Evolutionary conservation across 805 yeast genomes (phyloP).

Genomic region (Saccharomyces paradoxus): DNA sequence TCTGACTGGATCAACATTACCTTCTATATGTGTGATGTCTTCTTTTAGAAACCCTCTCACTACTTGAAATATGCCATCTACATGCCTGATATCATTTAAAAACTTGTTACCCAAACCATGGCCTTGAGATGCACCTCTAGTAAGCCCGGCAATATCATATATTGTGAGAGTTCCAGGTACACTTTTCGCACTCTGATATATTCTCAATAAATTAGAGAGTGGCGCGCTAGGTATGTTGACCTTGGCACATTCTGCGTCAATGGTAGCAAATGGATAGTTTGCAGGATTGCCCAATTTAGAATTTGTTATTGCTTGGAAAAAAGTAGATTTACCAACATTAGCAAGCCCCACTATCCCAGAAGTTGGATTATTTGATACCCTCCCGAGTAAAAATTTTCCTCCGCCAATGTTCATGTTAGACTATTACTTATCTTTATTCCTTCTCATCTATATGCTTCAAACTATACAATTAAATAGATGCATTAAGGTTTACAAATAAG

Average conservation of each 20-base stretch:
- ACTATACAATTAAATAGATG: not conserved
- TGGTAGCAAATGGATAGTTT: constrained; percentile 95
- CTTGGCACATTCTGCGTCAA: constrained; percentile 65
- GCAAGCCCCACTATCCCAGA: constrained; percentile 95
- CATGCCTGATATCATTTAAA: constrained; percentile 67
- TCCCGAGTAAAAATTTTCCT: constrained; percentile 62
- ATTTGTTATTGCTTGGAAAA: constrained; percentile 93
- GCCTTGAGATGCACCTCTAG: constrained; percentile 75
- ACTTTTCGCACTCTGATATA: constrained; percentile 54
- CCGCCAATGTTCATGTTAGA: constrained; percentile 24
- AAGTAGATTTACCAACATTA: constrained; percentile 91
- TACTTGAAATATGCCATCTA: constrained; percentile 74
- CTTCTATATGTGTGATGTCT: constrained; percentile 69
- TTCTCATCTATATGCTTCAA: not conserved
- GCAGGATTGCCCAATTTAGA: constrained; percentile 94
- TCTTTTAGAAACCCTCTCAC: constrained; percentile 70
- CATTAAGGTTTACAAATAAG: not conserved
- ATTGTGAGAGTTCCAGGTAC: constrained; percentile 64
- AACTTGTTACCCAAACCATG: constrained; percentile 80
- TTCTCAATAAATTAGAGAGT: constrained; percentile 44
- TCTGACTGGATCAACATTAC: constrained; percentile 63
- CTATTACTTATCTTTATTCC: not conserved
- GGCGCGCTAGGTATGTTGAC: constrained; percentile 62
- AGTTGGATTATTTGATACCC: constrained; percentile 65
- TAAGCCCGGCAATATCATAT: constrained; percentile 76